A percentile compares a stretch with the other conserved stretches of the same genome.
These are phyloP conservation scores for Candida manassasensis DNA, from an alignment of 805 yeast genomes.

Conservation along the genomic window DNA sequence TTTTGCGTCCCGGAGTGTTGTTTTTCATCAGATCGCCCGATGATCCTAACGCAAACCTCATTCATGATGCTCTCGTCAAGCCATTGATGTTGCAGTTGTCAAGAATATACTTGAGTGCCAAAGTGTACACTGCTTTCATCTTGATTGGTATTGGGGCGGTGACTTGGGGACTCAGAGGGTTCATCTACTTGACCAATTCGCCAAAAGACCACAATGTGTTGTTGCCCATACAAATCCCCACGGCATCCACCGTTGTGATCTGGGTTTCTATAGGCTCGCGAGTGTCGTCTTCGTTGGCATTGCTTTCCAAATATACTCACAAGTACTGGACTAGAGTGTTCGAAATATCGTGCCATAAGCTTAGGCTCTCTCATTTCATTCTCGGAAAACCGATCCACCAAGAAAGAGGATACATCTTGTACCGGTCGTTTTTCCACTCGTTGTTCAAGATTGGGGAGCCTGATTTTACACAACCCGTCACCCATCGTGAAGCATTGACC, in stretches of 20 bases:
- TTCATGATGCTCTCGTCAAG: constrained; percentile 81
- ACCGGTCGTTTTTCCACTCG: constrained; percentile 46
- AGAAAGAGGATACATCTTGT: constrained; percentile 67
- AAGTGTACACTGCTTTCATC: constrained; percentile 71
- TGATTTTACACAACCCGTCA: constrained; percentile 56
- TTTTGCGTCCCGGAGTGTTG: constrained; percentile 83
- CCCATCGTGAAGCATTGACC: constrained; percentile 39
- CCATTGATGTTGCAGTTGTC: constrained; percentile 70
- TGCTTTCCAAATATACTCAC: constrained; percentile 30
- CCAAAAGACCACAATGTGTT: constrained; percentile 14
- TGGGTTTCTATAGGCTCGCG: constrained; percentile 1
- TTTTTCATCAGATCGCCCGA: constrained; percentile 92
- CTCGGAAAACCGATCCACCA: constrained; percentile 55
- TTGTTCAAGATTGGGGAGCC: constrained; percentile 40
- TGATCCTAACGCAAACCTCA: constrained; percentile 81
- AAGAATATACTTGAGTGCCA: constrained; percentile 66
- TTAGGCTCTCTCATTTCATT: constrained; percentile 81
- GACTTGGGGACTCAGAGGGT: constrained; percentile 41
- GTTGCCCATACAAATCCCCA: constrained; percentile 21
- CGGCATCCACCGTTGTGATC: constrained; percentile 4
- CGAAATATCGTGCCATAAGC: constrained; percentile 45
- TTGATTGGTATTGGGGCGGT: constrained; percentile 68
- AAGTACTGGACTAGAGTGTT: constrained; percentile 63
- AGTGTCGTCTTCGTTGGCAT: constrained; percentile 4
- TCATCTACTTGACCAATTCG: constrained; percentile 16